Evolutionary conservation across 371 early-diverging fungal genomes (phyloP), one percentile per base, ranked within the genome.

Genomic region (Zopfochytrium polystomum): DNA sequence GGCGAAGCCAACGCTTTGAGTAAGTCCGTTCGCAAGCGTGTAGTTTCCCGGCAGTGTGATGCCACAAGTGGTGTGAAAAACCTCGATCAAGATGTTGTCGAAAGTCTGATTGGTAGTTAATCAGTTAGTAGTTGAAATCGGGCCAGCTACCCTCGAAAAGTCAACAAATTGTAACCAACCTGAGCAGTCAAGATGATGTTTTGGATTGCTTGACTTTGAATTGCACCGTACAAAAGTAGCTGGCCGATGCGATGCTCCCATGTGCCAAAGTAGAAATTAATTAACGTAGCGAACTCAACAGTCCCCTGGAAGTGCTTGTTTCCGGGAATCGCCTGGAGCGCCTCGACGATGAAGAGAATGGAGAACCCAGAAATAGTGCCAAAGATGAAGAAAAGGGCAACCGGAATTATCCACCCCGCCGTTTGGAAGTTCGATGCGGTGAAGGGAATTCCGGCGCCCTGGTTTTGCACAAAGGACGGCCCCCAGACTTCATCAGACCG

Each of bases 321-420:
- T n/a, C 90, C 91, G 15, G 85, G 84, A 35, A 89, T 81, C 51
- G 80, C 82, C 43, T 88, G 86, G 78, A 90, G 81, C 6, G 86
- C 85, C 63, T 90, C 91, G 56, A 87, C 81, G 30, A 87, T 82
- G 62, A 90, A 88, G n/a, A 90, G 70, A 5, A 65, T 60, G 23
- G 72, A 59, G 38, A 77, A 66, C 11, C 70, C 65, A 11, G 76
- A 73, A 23, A 79, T 63, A 32, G 73, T 53, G 13, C 67, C 64
- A 48, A 76, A 77, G 45, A 75, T 49, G 7, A 60, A 7, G 60
- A 71, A 77, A 34, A 70, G 55, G 35, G 70, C 22, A 27, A 62
- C 42, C 5, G 75, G 71, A 13, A 60, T 38, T 45, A 73, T 11
- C 70, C 65, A 70, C 3, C 78, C 78, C 15, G 70, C 35, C 7